Percentiles rank a stretch among this genome's conserved stretches.
Conservation (phyloP, 495 filamentous ascomycete genomes). For the Trichocladium uniseriatum region DNA sequence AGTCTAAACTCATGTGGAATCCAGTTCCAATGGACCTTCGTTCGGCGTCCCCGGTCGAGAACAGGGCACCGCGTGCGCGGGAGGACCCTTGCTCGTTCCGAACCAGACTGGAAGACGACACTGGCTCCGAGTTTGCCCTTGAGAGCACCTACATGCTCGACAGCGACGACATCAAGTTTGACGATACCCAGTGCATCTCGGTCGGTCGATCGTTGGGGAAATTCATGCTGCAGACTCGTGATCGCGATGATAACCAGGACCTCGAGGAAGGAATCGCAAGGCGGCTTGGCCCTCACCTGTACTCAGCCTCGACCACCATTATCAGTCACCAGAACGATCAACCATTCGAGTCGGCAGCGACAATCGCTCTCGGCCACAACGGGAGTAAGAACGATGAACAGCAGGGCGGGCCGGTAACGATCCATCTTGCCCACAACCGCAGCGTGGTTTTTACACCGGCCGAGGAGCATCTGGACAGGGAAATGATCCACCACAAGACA, state of each 20-base stretch:
- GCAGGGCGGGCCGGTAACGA: too few relatives aligned
- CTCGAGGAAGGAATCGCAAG: neutral
- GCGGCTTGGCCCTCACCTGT: neutral
- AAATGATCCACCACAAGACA: neutral
- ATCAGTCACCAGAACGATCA: neutral
- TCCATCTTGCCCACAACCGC: neutral
- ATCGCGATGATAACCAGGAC: neutral
- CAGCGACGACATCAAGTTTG: slow-evolving; percentile 7
- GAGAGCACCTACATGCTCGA: neutral
- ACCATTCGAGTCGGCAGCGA: neutral
- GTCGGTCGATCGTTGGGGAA: slow-evolving; percentile 8
- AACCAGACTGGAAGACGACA: slow-evolving; percentile 12
- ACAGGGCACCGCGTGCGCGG: neutral
- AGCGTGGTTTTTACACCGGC: neutral
- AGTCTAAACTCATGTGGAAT: neutral
- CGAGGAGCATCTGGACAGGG: neutral
- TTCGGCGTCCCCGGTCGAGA: neutral
- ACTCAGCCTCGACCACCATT: neutral
- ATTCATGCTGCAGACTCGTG: neutral
- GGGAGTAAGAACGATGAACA: too few relatives aligned
- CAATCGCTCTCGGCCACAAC: too few relatives aligned
- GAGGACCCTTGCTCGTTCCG: slow-evolving; percentile 10
- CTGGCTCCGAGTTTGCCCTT: neutral
- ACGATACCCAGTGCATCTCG: slow-evolving; percentile 16
- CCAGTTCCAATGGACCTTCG: neutral